phyloP scores from a whole-genome alignment of 345 rosid genomes.

The Atalantia buxifolia region DNA sequence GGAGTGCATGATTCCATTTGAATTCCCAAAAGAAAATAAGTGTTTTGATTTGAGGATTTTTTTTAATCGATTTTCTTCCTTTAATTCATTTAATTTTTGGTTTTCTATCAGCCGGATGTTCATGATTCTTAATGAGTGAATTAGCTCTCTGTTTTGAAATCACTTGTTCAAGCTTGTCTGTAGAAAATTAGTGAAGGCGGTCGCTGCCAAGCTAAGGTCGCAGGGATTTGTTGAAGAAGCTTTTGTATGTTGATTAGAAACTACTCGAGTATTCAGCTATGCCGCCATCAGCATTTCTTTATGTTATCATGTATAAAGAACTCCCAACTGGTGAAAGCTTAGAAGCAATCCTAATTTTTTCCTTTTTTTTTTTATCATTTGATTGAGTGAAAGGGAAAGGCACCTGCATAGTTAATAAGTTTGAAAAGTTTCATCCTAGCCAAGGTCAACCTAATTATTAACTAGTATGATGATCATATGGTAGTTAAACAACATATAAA shows the following conservation, averaged over 20 bases:
- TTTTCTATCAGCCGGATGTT: neutral
- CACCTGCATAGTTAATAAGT: neutral
- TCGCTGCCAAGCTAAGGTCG: conserved; percentile 4
- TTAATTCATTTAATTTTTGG: neutral
- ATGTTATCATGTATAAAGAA: neutral
- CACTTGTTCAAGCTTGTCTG: conserved; percentile 14
- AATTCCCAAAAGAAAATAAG: neutral
- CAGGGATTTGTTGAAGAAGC: neutral
- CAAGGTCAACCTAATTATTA: neutral
- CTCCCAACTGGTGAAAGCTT: neutral
- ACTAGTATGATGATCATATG: neutral
- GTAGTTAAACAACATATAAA: conserved; percentile 5
- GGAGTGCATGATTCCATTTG: neutral
- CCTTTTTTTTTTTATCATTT: neutral
- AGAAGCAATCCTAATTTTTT: neutral
- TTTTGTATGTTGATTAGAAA: neutral
- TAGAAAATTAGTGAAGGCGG: conserved; percentile 15
- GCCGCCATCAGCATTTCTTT: neutral
- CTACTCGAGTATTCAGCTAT: neutral
- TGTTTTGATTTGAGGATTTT: neutral
- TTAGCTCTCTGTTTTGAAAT: conserved; percentile 7
- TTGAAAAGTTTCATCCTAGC: neutral
- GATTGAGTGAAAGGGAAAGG: neutral
- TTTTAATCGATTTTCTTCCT: neutral
- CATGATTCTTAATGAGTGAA: conserved; percentile 6